Percentiles rank a stretch among this genome's conserved stretches.
These are phyloP conservation scores for Thymus mandschuricus DNA, from an alignment of 257 asterid genomes.

Conservation along the genomic window DNA sequence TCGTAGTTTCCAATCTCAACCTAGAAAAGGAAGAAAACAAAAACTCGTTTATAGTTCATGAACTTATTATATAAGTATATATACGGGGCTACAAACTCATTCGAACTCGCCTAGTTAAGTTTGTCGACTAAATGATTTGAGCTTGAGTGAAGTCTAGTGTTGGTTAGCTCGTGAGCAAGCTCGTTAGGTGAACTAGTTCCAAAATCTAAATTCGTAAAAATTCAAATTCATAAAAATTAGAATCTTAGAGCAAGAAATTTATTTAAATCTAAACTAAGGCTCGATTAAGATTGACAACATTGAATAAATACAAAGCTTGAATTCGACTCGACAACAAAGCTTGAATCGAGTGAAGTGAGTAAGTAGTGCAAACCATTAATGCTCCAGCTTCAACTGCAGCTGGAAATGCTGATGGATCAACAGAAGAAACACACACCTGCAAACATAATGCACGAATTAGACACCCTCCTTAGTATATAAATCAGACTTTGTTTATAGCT, in stretches of 20 bases:
- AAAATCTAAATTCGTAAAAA: background rate
- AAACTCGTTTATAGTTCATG: background rate
- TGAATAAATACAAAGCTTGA: too few species aligned
- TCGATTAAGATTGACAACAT: too few species aligned
- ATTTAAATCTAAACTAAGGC: too few species aligned
- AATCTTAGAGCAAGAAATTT: too few species aligned
- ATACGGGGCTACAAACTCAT: too few species aligned
- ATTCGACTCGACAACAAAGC: background rate
- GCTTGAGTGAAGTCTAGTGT: background rate
- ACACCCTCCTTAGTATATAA: too few species aligned
- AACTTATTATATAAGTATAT: too few species aligned
- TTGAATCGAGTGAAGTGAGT: background rate
- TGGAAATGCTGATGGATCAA: constrained; percentile 79
- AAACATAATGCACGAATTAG: background rate
- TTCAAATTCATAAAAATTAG: too few species aligned
- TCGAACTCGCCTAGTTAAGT: background rate
- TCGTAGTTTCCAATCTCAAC: constrained; percentile 93
- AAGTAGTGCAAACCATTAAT: constrained; percentile 51
- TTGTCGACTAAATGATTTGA: background rate
- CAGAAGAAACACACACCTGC: constrained; percentile 91
- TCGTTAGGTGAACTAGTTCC: background rate
- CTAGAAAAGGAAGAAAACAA: constrained; percentile 43
- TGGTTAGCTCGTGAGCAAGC: background rate
- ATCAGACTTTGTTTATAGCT: too few species aligned
- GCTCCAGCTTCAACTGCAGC: constrained; percentile 97